A percentile compares a stretch with the other conserved stretches of the same genome.
phyloP scores from a whole-genome alignment of 768 basidiomycete genomes.

The Tephrocybe sp. region DNA sequence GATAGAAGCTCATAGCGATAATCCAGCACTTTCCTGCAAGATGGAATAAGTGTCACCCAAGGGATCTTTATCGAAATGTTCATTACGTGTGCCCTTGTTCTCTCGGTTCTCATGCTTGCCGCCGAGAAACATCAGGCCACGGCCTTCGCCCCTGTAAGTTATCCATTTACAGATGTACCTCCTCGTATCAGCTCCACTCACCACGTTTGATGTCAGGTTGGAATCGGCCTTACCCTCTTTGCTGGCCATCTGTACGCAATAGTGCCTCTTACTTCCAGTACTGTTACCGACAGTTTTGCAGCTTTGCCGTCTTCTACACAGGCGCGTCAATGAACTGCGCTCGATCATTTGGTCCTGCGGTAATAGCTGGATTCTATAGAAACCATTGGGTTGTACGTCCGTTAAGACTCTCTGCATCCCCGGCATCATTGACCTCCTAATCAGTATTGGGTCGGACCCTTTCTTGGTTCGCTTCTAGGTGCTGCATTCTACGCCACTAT shows the following conservation, averaged over 20 bases:
- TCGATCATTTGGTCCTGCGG: conserved; percentile 69
- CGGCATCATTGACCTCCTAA: conserved; percentile 3
- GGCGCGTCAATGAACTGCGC: conserved; percentile 72
- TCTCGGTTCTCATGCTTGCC: conserved; percentile 72
- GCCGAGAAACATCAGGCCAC: conserved; percentile 68
- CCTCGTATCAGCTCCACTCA: neutral
- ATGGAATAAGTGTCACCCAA: conserved; percentile 51
- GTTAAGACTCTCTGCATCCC: neutral
- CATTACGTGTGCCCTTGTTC: conserved; percentile 55
- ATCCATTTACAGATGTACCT: conserved; percentile 8
- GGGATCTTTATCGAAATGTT: conserved; percentile 76
- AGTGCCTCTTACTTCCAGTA: neutral
- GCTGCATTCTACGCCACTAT: conserved; percentile 56
- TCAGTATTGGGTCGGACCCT: conserved; percentile 74
- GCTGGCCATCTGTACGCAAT: conserved; percentile 54
- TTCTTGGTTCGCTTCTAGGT: conserved; percentile 62
- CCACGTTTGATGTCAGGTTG: conserved; percentile 38
- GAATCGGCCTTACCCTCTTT: conserved; percentile 67
- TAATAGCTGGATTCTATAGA: conserved; percentile 56
- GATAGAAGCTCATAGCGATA: conserved; percentile 10
- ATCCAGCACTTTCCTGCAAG: conserved; percentile 46
- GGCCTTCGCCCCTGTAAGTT: conserved; percentile 62
- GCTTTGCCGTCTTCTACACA: conserved; percentile 62
- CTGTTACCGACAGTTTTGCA: conserved; percentile 18
- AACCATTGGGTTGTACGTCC: conserved; percentile 65